Evolutionary conservation across 371 early-diverging fungal genomes (phyloP).

Genomic region (Batkoa obscura): DNA sequence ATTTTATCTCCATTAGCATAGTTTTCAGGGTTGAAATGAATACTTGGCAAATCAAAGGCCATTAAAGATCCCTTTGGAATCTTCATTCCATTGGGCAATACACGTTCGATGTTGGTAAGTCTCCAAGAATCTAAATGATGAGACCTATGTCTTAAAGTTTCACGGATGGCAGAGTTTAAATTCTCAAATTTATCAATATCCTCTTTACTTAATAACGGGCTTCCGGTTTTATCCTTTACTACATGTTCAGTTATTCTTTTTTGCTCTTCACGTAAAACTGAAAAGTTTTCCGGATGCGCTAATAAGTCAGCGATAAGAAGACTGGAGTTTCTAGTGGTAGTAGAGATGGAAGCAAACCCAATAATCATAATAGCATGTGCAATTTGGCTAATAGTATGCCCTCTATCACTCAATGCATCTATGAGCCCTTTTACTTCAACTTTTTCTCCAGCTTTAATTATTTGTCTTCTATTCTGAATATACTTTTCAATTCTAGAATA

Average conservation of each 20-base stretch:
- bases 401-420: neutral
- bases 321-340: conserved; percentile 10
- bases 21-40: conserved; percentile 10
- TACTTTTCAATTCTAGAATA: neutral
- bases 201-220: conserved; percentile 10
- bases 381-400: neutral
- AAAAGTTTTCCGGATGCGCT: conserved; percentile 13
- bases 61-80: conserved; percentile 13
- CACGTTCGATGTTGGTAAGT: conserved; percentile 8
- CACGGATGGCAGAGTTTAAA: conserved; percentile 20
- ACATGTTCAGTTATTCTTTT: conserved; percentile 5
- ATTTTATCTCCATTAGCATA: too few relatives aligned
- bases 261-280: conserved; percentile 16
- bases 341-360: conserved; percentile 15
- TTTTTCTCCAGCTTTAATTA: too few relatives aligned
- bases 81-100: conserved; percentile 13
- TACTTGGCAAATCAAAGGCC: neutral
- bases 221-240: conserved; percentile 6
- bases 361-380: conserved; percentile 4
- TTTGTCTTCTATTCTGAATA: too few relatives aligned
- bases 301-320: conserved; percentile 14
- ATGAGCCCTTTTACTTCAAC: too few relatives aligned
- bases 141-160: conserved; percentile 9
- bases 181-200: conserved; percentile 13
- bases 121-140: conserved; percentile 9